These are phyloP conservation scores for Ophiocordyceps polyrhachis-furcata DNA, from an alignment of 2,329 filamentous ascomycete genomes.

Conservation along the genomic window DNA sequence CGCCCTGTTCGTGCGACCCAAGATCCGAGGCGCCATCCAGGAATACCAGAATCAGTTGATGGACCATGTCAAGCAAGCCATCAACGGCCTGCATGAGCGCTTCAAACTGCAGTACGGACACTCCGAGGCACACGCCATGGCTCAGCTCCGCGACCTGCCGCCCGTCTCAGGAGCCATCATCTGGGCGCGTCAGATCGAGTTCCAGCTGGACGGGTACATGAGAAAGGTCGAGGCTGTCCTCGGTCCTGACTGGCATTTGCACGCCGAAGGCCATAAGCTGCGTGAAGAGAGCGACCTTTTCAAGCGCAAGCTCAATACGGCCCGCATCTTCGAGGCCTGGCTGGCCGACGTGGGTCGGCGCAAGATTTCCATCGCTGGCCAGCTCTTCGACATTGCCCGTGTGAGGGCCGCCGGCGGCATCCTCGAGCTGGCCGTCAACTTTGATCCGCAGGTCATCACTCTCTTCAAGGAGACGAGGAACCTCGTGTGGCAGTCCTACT, in stretches of 20 bases:
- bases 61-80: slow-evolving; percentile 93
- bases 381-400: slow-evolving; percentile 75
- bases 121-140: slow-evolving; percentile 96
- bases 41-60: slow-evolving; percentile 98
- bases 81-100: slow-evolving; percentile 78
- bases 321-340: slow-evolving; percentile 91
- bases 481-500: slow-evolving; percentile 83
- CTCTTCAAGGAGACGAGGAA: slow-evolving; percentile 98
- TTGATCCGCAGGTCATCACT: slow-evolving; percentile 91
- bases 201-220: slow-evolving; percentile 92
- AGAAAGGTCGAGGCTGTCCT: slow-evolving; percentile 97
- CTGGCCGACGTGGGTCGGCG: slow-evolving; percentile 73
- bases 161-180: slow-evolving; percentile 95
- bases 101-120: slow-evolving; percentile 99
- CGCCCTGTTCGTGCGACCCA: slow-evolving; percentile 92
- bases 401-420: slow-evolving; percentile 82
- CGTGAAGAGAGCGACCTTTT: slow-evolving; percentile 85
- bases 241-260: slow-evolving; percentile 83
- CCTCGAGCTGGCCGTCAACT: slow-evolving; percentile 83
- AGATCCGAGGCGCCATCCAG: slow-evolving; percentile 92
- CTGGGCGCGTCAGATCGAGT: slow-evolving; percentile 92
- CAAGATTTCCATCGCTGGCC: slow-evolving; percentile 79
- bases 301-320: slow-evolving; percentile 86
- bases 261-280: slow-evolving; percentile 86
- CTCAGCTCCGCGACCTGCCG: slow-evolving; percentile 84